Percentiles rank a stretch among this genome's conserved stretches.
These are phyloP conservation scores for Daucus carota DNA, from an alignment of 129 eudicot species.

Conservation along the genomic window DH1_v3.0 NC_030381.2:38544501-38545000, in stretches of 20 bases:
- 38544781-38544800: neutral
- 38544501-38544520: conserved; percentile 88
- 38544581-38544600: conserved; percentile 28
- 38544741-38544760: neutral
- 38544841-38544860: neutral
- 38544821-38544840: neutral
- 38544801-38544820: neutral
- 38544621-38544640: conserved; percentile 21
- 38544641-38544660: conserved; percentile 22
- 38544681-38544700: conserved; percentile 76
- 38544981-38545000: neutral
- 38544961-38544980: neutral
- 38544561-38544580: conserved; percentile 27
- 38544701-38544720: conserved; percentile 89
- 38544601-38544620: conserved; percentile 19
- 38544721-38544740: conserved; percentile 67
- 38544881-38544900: conserved; percentile 98
- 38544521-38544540: conserved; percentile 81
- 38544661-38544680: conserved; percentile 63
- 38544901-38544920: conserved; percentile 98
- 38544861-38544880: conserved; percentile 62
- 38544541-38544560: conserved; percentile 69
- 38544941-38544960: conserved; percentile 42
- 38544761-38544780: neutral
- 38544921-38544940: conserved; percentile 91